Evolutionary conservation across 192 early-diverging fungal species (phyloP).

Genomic region (Dissophora ornata): DNA sequence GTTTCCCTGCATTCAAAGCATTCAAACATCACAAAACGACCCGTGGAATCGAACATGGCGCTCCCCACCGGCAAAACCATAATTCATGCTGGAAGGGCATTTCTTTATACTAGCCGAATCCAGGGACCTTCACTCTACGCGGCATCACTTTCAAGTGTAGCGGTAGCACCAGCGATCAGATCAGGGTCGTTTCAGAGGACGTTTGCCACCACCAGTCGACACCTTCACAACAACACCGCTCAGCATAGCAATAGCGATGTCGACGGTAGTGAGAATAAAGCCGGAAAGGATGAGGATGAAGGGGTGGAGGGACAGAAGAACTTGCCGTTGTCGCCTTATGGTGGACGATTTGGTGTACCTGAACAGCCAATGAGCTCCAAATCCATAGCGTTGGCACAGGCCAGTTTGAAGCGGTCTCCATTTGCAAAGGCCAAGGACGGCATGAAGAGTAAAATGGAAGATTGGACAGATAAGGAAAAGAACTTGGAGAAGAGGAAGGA

Average conservation of each 20-base stretch:
- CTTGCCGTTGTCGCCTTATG: conserved; percentile 38
- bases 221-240: too few species aligned
- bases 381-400: conserved; percentile 18
- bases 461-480: conserved; percentile 62
- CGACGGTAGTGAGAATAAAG: background rate
- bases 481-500: conserved; percentile 62
- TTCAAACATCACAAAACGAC: too few species aligned
- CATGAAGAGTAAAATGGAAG: conserved; percentile 54
- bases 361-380: conserved; percentile 48
- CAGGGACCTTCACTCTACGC: background rate
- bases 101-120: background rate
- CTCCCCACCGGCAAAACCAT: conserved; percentile 9
- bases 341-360: conserved; percentile 43
- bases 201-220: too few species aligned
- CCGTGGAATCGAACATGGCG: too few species aligned
- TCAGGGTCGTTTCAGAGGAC: too few species aligned
- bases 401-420: conserved; percentile 28
- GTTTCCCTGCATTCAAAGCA: too few species aligned
- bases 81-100: background rate
- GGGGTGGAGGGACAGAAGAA: background rate
- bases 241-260: too few species aligned
- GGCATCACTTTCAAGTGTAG: too few species aligned
- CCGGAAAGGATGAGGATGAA: background rate
- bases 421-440: conserved; percentile 52
- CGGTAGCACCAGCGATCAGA: too few species aligned